phyloP scores from a whole-genome alignment of 139 green algal genomes.

The Chlamydomonas schloesseri region DNA sequence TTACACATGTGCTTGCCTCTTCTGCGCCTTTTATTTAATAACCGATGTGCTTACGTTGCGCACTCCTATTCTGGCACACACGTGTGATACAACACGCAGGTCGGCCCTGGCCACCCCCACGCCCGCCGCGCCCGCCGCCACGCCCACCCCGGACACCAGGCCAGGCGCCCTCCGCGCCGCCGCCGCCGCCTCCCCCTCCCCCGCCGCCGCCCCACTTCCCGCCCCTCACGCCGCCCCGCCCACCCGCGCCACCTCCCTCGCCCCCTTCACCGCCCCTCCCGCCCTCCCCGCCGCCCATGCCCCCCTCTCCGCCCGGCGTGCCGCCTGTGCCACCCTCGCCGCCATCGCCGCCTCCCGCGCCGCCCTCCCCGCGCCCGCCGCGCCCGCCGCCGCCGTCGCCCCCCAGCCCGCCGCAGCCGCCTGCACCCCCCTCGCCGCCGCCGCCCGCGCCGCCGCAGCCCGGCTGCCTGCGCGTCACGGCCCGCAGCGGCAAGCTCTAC shows the following conservation, averaged over 20 bases:
- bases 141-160: background rate
- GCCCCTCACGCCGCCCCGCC: background rate
- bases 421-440: background rate
- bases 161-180: background rate
- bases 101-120: conserved; percentile 23
- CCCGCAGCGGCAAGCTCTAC: conserved; percentile 6
- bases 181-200: conserved; percentile 8
- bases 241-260: background rate
- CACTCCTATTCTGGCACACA: too few species aligned
- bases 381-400: background rate
- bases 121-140: conserved; percentile 4
- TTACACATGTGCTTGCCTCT: too few species aligned
- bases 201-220: conserved; percentile 18
- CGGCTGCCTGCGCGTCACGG: conserved; percentile 22
- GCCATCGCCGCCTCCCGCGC: background rate
- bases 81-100: too few species aligned
- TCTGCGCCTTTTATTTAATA: too few species aligned
- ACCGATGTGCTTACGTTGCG: too few species aligned
- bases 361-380: background rate
- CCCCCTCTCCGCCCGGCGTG: too few species aligned
- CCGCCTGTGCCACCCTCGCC: too few species aligned
- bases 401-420: too few species aligned
- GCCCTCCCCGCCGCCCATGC: too few species aligned
- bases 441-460: background rate
- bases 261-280: too few species aligned